phyloP scores from a whole-genome alignment of 2,329 filamentous ascomycete genomes.

The Alternaria novae-zelandiae region DNA sequence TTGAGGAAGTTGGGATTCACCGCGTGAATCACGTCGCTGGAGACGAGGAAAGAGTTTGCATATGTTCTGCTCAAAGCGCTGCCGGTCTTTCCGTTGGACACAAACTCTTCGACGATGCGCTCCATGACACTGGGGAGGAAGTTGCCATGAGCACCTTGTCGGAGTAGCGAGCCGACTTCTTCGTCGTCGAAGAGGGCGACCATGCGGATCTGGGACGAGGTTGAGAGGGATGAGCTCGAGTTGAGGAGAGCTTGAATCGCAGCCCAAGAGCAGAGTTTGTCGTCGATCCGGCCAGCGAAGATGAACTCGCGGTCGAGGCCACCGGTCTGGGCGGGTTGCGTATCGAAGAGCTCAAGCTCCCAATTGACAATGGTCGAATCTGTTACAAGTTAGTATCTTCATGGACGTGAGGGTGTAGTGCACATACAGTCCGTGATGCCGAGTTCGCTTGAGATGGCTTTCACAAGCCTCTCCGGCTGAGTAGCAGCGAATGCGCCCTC shows the following conservation, averaged over 20 bases:
- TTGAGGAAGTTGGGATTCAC: conserved; percentile 92
- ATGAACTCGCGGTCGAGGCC: conserved; percentile 93
- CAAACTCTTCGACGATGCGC: conserved; percentile 75
- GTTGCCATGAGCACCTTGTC: conserved; percentile 88
- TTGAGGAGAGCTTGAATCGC: conserved; percentile 84
- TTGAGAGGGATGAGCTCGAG: conserved; percentile 56
- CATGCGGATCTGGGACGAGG: conserved; percentile 78
- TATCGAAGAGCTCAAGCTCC: conserved; percentile 95
- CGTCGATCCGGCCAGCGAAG: conserved; percentile 92
- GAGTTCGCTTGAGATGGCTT: conserved; percentile 80
- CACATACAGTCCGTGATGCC: conserved; percentile 67
- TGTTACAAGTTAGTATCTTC: conserved; percentile 14
- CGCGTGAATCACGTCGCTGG: conserved; percentile 91
- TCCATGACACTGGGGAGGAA: conserved; percentile 83
- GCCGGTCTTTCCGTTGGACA: conserved; percentile 51
- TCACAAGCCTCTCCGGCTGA: conserved; percentile 84
- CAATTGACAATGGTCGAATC: conserved; percentile 83
- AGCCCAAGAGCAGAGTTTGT: conserved; percentile 96
- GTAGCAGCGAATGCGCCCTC: conserved; percentile 77
- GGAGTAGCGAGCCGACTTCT: conserved; percentile 89
- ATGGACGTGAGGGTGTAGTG: not conserved
- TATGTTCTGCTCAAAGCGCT: conserved; percentile 79
- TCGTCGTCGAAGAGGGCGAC: conserved; percentile 97
- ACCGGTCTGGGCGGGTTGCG: conserved; percentile 80
- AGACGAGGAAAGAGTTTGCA: conserved; percentile 90